Evolutionary conservation across 2,329 filamentous ascomycete species (phyloP).

Genomic region (Neofusicoccum laricinum): DNA sequence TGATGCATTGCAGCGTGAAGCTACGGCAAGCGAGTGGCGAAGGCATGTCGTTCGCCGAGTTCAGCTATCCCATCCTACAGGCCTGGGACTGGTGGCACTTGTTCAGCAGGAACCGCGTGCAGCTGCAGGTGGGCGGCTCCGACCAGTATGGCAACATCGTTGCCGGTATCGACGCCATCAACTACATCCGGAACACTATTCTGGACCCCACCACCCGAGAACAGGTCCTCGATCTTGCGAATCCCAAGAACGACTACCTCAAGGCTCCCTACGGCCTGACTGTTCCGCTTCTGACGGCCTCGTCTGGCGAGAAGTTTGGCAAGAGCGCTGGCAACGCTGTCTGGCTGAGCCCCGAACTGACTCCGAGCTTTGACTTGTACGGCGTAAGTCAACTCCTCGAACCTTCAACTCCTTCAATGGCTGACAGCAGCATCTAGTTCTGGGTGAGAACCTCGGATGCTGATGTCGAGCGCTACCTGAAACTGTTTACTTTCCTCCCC

Average conservation of each 20-base stretch:
- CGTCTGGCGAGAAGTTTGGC: conserved; percentile 85
- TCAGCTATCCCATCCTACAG: conserved; percentile 88
- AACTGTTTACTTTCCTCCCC: conserved; percentile 87
- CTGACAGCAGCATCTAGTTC: conserved; percentile 53
- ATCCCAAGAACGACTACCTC: conserved; percentile 34
- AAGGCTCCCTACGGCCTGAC: conserved; percentile 76
- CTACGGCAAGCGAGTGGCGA: conserved; percentile 79
- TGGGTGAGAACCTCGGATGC: conserved; percentile 80
- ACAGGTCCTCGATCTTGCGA: conserved; percentile 20
- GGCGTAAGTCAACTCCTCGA: conserved; percentile 44
- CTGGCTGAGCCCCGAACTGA: conserved; percentile 84
- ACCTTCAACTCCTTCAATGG: neutral
- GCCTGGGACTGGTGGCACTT: conserved; percentile 96
- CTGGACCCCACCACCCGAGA: conserved; percentile 24
- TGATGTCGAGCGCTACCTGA: conserved; percentile 77
- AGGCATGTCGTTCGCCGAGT: conserved; percentile 92
- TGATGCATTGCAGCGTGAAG: conserved; percentile 59
- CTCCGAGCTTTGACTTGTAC: conserved; percentile 81
- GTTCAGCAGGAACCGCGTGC: conserved; percentile 65
- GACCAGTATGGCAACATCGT: conserved; percentile 98
- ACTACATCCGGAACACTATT: conserved; percentile 64
- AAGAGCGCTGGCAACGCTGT: conserved; percentile 93
- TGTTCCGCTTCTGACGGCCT: conserved; percentile 82
- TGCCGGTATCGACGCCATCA: conserved; percentile 81
- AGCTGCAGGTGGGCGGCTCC: conserved; percentile 89